A percentile compares a stretch with the other conserved stretches of the same genome.
phyloP scores from a whole-genome alignment of 441 rosid species.

The Lagerstroemia fauriei region DNA sequence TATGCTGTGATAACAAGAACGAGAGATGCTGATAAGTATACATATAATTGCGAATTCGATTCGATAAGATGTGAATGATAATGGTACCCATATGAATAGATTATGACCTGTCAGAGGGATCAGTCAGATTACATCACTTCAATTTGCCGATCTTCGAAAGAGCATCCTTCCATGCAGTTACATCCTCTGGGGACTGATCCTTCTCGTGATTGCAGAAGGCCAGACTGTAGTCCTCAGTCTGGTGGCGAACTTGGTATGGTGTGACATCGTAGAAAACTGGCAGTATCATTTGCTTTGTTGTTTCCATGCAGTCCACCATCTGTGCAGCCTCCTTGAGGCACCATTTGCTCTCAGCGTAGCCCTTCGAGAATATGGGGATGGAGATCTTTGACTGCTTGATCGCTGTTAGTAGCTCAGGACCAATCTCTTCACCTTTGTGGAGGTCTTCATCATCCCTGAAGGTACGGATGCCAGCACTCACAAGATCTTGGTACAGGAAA shows the following conservation, averaged over 20 bases:
- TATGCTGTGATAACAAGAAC: too few species aligned
- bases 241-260: conserved; percentile 8
- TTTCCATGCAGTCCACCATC: conserved; percentile 5
- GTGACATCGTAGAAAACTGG: conserved; percentile 15
- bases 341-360: conserved; percentile 12
- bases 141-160: conserved; percentile 1
- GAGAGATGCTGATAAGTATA: too few species aligned
- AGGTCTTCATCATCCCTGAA: conserved; percentile 13
- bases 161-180: conserved; percentile 15
- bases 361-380: conserved; percentile 14
- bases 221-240: background rate
- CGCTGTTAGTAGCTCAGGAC: background rate
- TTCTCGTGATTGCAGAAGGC: background rate
- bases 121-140: conserved; percentile 3
- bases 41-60: background rate
- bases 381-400: conserved; percentile 5
- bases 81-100: background rate
- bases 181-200: background rate
- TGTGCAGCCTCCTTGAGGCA: background rate
- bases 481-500: conserved; percentile 7
- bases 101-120: background rate
- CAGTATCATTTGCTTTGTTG: conserved; percentile 5
- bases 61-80: background rate
- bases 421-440: conserved; percentile 1
- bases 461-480: background rate